Conservation (phyloP, 2,329 filamentous ascomycete species). For the Zymoseptoria ardabiliae region DNA sequence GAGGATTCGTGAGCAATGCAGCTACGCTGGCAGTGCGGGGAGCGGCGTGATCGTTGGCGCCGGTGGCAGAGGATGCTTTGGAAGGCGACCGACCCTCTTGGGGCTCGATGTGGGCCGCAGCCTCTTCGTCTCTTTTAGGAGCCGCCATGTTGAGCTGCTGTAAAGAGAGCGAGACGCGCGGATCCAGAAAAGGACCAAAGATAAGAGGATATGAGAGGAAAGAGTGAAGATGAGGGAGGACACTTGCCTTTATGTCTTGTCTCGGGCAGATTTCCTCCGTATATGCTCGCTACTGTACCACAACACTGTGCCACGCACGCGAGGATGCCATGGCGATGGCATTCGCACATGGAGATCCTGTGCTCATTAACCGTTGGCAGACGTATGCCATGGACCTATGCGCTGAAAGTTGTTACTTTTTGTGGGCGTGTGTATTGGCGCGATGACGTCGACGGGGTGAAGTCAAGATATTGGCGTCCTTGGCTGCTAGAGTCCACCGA, state of each 20-base stretch:
- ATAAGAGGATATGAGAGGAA: background rate
- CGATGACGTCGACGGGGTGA: background rate
- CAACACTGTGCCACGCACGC: background rate
- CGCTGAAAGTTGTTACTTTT: background rate
- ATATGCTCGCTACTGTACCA: background rate
- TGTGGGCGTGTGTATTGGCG: background rate
- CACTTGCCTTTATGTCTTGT: background rate
- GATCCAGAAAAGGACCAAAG: background rate
- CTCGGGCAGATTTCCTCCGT: background rate
- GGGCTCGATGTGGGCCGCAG: conserved; percentile 8
- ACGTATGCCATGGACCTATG: conserved; percentile 12
- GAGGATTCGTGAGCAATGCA: conserved; percentile 22
- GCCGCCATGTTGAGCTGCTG: conserved; percentile 4
- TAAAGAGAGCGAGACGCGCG: background rate
- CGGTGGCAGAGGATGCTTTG: conserved; percentile 9
- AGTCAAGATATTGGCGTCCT: background rate
- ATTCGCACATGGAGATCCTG: background rate
- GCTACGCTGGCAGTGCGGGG: conserved; percentile 15
- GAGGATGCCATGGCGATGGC: conserved; percentile 2
- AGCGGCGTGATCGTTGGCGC: conserved; percentile 4
- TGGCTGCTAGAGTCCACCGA: background rate
- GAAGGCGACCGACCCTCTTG: conserved; percentile 12
- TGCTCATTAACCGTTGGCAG: conserved; percentile 5
- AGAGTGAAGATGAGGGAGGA: background rate
- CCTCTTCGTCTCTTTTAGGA: conserved; percentile 7